Evolutionary conservation across 345 rosid genomes (phyloP).

Genomic region (Sonneratia caseolaris): DNA sequence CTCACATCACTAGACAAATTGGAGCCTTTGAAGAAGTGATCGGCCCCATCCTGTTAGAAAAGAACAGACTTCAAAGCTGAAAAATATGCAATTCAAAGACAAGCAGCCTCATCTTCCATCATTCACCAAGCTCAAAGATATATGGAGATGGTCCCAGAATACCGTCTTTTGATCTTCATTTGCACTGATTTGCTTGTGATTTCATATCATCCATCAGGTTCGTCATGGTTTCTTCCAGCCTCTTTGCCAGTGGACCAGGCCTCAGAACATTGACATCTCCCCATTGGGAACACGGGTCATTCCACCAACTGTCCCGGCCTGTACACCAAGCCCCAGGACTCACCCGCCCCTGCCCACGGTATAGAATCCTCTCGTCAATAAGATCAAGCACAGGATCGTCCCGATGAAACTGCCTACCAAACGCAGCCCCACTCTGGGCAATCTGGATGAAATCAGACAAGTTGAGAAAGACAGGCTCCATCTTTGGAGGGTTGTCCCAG

Average conservation of each 20-base stretch:
- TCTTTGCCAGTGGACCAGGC: constrained; percentile 74
- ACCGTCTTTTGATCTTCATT: constrained; percentile 27
- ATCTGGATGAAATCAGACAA: constrained; percentile 50
- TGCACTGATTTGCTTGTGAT: constrained; percentile 69
- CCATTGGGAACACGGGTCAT: constrained; percentile 94
- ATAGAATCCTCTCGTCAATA: constrained; percentile 65
- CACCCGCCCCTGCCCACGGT: constrained; percentile 46
- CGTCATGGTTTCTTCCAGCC: constrained; percentile 49
- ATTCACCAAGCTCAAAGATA: background rate
- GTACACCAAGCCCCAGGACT: constrained; percentile 94
- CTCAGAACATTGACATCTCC: constrained; percentile 70
- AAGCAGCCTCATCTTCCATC: background rate
- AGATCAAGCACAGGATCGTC: constrained; percentile 64
- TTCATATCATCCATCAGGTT: constrained; percentile 67
- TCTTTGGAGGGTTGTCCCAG: constrained; percentile 97
- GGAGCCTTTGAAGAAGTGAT: background rate
- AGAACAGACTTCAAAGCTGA: background rate
- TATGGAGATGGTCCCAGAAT: background rate
- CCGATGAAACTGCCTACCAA: constrained; percentile 66
- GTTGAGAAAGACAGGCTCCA: constrained; percentile 80
- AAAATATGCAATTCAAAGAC: background rate
- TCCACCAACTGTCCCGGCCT: constrained; percentile 61
- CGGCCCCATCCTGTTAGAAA: background rate
- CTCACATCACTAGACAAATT: background rate
- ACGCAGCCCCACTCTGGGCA: constrained; percentile 84